phyloP scores from a whole-genome alignment of 495 filamentous ascomycete species.

The Glarea lozoyensis region DNA sequence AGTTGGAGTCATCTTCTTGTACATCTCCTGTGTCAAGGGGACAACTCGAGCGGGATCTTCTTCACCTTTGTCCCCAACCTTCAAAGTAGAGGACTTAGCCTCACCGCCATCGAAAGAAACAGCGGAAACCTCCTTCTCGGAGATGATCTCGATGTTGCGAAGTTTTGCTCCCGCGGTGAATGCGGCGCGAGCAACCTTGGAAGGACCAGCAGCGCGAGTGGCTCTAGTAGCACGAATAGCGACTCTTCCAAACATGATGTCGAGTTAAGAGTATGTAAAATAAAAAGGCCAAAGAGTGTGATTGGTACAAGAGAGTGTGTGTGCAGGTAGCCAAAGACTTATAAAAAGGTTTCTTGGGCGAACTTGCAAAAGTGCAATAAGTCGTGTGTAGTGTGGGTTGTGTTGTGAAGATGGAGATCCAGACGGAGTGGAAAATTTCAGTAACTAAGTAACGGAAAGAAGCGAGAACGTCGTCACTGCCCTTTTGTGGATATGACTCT shows the following conservation, averaged over 20 bases:
- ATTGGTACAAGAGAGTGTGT: background rate
- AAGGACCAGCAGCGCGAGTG: background rate
- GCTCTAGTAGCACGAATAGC: conserved; percentile 6
- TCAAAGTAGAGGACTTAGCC: conserved; percentile 10
- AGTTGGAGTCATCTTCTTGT: conserved; percentile 42
- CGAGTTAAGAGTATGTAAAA: conserved; percentile 1
- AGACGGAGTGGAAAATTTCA: too few relatives aligned
- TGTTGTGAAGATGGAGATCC: too few relatives aligned
- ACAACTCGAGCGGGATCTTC: conserved; percentile 12
- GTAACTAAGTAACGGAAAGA: too few relatives aligned
- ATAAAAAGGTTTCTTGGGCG: too few relatives aligned
- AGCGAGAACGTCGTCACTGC: too few relatives aligned
- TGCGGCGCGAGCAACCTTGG: conserved; percentile 9
- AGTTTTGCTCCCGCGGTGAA: conserved; percentile 5
- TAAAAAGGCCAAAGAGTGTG: background rate
- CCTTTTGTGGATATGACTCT: too few relatives aligned
- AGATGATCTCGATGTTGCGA: conserved; percentile 9
- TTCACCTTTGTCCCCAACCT: conserved; percentile 4
- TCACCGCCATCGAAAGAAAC: conserved; percentile 13
- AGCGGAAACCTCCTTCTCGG: conserved; percentile 13
- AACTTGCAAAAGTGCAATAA: too few relatives aligned
- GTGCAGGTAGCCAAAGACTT: background rate
- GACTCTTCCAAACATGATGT: conserved; percentile 13
- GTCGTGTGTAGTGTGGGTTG: too few relatives aligned
- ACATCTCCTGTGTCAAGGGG: conserved; percentile 35